Percentiles rank a stretch among this genome's conserved stretches.
These are phyloP conservation scores for Seiridium cupressi DNA, from an alignment of 2,329 filamentous ascomycete genomes.

Conservation along the genomic window DNA sequence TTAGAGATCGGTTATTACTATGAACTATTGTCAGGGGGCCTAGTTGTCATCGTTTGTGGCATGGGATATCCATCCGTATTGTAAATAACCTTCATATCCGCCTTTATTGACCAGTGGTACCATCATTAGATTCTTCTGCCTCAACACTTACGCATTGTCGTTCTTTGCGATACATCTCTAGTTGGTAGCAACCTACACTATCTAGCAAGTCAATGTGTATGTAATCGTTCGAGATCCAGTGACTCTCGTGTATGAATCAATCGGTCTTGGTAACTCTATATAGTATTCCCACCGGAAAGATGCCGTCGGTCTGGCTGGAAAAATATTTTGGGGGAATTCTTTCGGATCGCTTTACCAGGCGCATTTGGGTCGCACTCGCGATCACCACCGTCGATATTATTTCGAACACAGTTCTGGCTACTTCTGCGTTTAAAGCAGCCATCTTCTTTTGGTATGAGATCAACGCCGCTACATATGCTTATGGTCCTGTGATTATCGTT, in stretches of 20 bases:
- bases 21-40: no score
- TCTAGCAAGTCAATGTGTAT: constrained; percentile 1
- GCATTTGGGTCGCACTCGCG: background rate
- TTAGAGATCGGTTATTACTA: no score
- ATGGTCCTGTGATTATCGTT: background rate
- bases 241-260: no score
- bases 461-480: constrained; percentile 1
- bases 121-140: constrained; percentile 6
- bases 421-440: background rate
- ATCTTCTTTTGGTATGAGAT: constrained; percentile 3
- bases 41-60: no score
- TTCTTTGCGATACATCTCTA: constrained; percentile 3
- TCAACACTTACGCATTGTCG: background rate
- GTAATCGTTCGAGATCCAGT: background rate
- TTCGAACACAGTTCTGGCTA: background rate
- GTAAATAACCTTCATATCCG: no score
- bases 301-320: background rate
- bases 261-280: background rate
- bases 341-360: background rate
- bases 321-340: background rate
- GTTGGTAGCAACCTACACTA: background rate
- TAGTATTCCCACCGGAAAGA: background rate
- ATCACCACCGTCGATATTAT: background rate
- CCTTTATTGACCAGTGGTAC: no score
- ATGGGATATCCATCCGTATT: no score